These are phyloP conservation scores for Gynostemma pentaphyllum DNA, from an alignment of 306 rosid species.

Conservation along the genomic window DNA sequence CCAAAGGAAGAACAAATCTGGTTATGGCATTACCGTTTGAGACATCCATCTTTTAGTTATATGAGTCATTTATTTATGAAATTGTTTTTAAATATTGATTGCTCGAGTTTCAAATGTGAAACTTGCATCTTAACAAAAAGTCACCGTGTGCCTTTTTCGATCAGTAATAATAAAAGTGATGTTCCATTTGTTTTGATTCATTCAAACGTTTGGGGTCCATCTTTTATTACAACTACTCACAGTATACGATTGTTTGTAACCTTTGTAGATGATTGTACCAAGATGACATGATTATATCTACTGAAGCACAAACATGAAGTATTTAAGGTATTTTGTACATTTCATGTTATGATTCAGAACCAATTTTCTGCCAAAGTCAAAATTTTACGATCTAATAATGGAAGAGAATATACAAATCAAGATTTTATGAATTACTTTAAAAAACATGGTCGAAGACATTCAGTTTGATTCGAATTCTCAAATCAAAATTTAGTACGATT, in stretches of 20 bases:
- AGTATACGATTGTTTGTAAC: neutral
- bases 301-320: neutral
- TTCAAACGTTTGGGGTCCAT: neutral
- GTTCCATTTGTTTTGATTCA: neutral
- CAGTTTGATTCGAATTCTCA: too few relatives aligned
- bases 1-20: neutral
- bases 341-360: conserved; percentile 12
- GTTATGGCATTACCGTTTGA: too few relatives aligned
- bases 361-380: too few relatives aligned
- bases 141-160: neutral
- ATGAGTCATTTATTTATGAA: neutral
- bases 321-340: neutral
- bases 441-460: neutral
- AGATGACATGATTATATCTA: neutral
- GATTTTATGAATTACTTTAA: neutral
- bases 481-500: too few relatives aligned
- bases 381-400: conserved; percentile 3
- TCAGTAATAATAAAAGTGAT: neutral
- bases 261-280: neutral
- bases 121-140: neutral
- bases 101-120: neutral
- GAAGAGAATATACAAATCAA: conserved; percentile 9
- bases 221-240: neutral
- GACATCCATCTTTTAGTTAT: neutral
- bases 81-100: neutral